phyloP scores from a whole-genome alignment of 306 rosid genomes.

The Cicer bijugum region DNA sequence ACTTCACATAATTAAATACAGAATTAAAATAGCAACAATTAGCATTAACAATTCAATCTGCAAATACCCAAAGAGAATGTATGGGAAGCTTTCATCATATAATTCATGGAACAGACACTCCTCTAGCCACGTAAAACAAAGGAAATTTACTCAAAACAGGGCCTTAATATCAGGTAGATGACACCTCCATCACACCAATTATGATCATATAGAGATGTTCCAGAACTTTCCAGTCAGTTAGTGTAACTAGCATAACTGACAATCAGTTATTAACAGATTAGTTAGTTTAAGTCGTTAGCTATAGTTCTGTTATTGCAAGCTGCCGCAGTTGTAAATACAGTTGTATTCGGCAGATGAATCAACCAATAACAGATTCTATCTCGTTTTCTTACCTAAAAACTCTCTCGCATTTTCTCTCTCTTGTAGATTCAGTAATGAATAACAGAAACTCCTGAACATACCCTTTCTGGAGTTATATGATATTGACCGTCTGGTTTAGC shows the following conservation, averaged over 20 bases:
- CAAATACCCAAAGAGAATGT: slow-evolving; percentile 26
- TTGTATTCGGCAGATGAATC: slow-evolving; percentile 14
- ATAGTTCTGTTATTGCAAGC: slow-evolving; percentile 2
- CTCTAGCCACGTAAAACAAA: slow-evolving; percentile 13
- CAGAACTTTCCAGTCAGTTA: slow-evolving; percentile 1
- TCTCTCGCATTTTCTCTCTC: not conserved
- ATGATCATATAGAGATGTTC: not conserved
- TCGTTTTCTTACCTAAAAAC: not conserved
- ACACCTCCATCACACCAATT: slow-evolving; percentile 26
- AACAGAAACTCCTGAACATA: slow-evolving; percentile 44
- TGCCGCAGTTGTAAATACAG: not conserved
- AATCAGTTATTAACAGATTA: slow-evolving; percentile 13
- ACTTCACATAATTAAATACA: not conserved
- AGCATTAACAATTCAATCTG: slow-evolving; percentile 36
- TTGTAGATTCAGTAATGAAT: slow-evolving; percentile 16
- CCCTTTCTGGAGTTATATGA: slow-evolving; percentile 72
- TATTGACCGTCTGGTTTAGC: slow-evolving; percentile 98
- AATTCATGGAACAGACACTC: slow-evolving; percentile 26
- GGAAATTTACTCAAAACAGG: not conserved
- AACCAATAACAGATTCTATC: slow-evolving; percentile 8
- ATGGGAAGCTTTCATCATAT: slow-evolving; percentile 28
- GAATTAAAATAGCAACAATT: slow-evolving; percentile 23
- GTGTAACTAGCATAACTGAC: not conserved
- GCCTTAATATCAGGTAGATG: not conserved
- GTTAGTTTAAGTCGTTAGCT: not conserved